A percentile compares a stretch with the other conserved stretches of the same genome.
Conservation (phyloP, 495 filamentous ascomycete species). For the Penicillium psychrofluorescens region DNA sequence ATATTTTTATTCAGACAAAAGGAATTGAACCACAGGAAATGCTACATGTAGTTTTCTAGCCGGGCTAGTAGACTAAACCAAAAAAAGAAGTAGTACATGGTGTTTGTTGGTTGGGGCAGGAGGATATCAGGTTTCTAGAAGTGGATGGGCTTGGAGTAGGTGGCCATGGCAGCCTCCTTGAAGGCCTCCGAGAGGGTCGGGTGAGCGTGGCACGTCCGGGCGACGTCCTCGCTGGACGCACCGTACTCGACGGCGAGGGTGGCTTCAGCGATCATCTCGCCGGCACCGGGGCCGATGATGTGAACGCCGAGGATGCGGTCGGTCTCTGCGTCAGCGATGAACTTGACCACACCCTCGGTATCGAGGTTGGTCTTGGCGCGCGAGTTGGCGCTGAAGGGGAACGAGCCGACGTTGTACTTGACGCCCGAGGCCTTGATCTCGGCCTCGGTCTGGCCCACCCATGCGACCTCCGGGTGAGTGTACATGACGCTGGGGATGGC, state of each 20-base stretch:
- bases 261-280: constrained; percentile 99
- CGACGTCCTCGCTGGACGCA: constrained; percentile 90
- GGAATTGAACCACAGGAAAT: constrained; percentile 36
- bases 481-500: constrained; percentile 99
- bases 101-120: constrained; percentile 5
- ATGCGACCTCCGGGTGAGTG: constrained; percentile 96
- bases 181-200: constrained; percentile 95
- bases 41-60: constrained; percentile 41
- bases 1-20: constrained; percentile 8
- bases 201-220: constrained; percentile 92
- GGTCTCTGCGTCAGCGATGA: constrained; percentile 92
- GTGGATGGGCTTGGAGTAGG: constrained; percentile 94
- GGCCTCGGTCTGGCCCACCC: constrained; percentile 97
- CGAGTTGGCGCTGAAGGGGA: constrained; percentile 97
- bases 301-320: constrained; percentile 92
- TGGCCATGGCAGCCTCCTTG: constrained; percentile 99
- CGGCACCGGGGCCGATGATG: constrained; percentile 92
- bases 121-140: constrained; percentile 53
- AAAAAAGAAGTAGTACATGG: constrained; percentile 29
- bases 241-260: constrained; percentile 95
- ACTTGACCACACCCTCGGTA: constrained; percentile 94
- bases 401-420: constrained; percentile 84
- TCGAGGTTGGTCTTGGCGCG: constrained; percentile 98
- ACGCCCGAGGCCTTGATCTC: constrained; percentile 85
- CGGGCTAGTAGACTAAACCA: constrained; percentile 27